Percentiles rank a stretch among this genome's conserved stretches.
Evolutionary conservation across 2,329 filamentous ascomycete genomes (phyloP).

Genomic region (Mollisiaceae sp.): DNA sequence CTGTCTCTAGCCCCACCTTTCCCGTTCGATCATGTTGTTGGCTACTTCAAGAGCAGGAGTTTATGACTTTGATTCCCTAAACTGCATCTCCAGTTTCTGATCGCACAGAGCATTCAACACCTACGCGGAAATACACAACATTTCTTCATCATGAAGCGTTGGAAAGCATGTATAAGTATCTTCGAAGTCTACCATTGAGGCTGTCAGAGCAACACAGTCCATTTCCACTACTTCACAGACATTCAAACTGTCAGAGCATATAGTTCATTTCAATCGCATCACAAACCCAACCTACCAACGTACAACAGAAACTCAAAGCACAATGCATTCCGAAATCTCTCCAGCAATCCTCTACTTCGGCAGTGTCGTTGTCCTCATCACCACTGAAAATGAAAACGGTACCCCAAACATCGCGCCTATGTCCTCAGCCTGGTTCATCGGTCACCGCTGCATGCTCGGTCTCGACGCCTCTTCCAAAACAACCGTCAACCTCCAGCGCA

Average conservation of each 20-base stretch:
- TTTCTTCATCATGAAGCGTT: not conserved
- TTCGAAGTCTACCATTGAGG: not conserved
- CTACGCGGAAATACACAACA: not conserved
- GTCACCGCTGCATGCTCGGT: slow-evolving; percentile 13
- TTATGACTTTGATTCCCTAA: not conserved
- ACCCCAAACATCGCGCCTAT: slow-evolving; percentile 13
- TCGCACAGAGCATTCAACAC: not conserved
- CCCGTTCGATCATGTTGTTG: not conserved
- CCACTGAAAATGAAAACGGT: slow-evolving; percentile 15
- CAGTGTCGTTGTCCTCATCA: slow-evolving; percentile 12
- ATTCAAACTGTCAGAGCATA: not conserved
- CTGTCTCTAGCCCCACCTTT: too few species aligned
- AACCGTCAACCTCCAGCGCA: slow-evolving; percentile 6
- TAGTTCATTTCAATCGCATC: not conserved
- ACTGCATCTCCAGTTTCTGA: not conserved
- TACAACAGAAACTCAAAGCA: not conserved
- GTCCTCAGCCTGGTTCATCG: slow-evolving; percentile 15
- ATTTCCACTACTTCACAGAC: too few species aligned
- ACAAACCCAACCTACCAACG: not conserved
- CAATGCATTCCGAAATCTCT: slow-evolving; percentile 13
- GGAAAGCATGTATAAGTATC: not conserved
- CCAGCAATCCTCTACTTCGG: slow-evolving; percentile 20
- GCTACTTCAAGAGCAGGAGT: not conserved
- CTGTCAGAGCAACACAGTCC: not conserved
- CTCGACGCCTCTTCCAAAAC: slow-evolving; percentile 11